Evolutionary conservation across 2,329 filamentous ascomycete genomes (phyloP), one percentile per base, ranked within the genome.

Genomic region (Incumbomyces lentus): DNA sequence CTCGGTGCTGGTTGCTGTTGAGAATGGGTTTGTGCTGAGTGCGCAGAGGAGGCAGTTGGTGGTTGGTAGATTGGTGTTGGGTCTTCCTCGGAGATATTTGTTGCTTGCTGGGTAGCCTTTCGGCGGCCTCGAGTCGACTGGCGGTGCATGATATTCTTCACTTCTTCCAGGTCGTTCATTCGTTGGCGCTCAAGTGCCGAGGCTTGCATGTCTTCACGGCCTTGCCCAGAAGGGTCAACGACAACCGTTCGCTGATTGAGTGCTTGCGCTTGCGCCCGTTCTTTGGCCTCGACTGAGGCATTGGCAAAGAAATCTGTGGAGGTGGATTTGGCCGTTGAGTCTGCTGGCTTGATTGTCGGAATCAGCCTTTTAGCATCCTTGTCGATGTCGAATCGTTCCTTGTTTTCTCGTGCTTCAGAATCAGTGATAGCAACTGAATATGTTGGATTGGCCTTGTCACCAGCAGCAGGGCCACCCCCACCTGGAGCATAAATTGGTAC

Each of bases 401-500:
- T 78, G 45, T 80, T 79, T 31, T 73, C 68, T 22, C 72, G 66
- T 5, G 87, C 88, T 54, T 79, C 76, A 0, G 75, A 68, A 52
- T 90, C 82, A 2, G 77, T 71, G 42, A 95, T 81, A 6, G 81
- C 64, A 16, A 95, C 89, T 14, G 82, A 83, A 70, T 92, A 95
- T 5, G 79, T 71, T 1, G 89, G 89, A 64, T 93, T 92, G n/a
- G 69, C 70, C 29, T 67, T 65, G 51, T 72, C 73, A 29, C 73
- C 78, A 5, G 84, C 75, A 34, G 76, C 78, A 48, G 76, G 70
- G 51, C 68, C 69, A 47, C 81, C 85, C 49, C 84, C 88, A 34
- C 83, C 88, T 47, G 90, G 90, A 16, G 72, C 80, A 57, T 86
- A 76, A 60, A 98, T 90, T 8, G 89, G 90, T 14, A 98, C 75